phyloP scores from a whole-genome alignment of 208 protist species.

The Naegleria fowleri region DNA sequence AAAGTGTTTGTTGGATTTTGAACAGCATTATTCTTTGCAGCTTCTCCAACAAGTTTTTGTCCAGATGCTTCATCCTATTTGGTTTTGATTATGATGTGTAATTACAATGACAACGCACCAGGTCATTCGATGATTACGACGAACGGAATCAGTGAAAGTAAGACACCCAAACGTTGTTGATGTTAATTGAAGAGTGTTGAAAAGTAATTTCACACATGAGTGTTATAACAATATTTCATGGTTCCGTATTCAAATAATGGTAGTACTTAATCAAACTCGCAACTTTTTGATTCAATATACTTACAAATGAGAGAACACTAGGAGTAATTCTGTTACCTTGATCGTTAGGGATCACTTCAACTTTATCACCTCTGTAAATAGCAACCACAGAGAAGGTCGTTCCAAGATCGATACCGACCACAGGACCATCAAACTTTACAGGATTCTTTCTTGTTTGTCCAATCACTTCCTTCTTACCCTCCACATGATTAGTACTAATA shows the following conservation, averaged over 20 bases:
- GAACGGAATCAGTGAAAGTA: neutral
- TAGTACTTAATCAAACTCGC: too few relatives aligned
- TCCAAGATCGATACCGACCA: conserved; percentile 72
- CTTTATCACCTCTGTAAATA: neutral
- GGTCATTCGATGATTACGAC: neutral
- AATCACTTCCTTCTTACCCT: conserved; percentile 3
- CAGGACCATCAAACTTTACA: conserved; percentile 60
- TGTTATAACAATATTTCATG: too few relatives aligned
- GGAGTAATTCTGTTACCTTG: conserved; percentile 70
- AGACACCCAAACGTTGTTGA: neutral
- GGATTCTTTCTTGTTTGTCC: neutral
- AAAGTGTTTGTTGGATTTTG: conserved; percentile 81
- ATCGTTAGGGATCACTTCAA: conserved; percentile 40
- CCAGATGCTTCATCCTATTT: neutral
- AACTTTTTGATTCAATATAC: too few relatives aligned
- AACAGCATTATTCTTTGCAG: conserved; percentile 68
- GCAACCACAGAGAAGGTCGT: conserved; percentile 69
- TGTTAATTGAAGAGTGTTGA: too few relatives aligned
- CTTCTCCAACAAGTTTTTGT: conserved; percentile 24
- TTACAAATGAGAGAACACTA: conserved; percentile 70
- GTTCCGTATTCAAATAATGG: too few relatives aligned
- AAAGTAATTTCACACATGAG: too few relatives aligned
- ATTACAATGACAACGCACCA: neutral
- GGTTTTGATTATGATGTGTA: neutral
- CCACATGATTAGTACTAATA: too few relatives aligned